Conservation (phyloP, 148 eudicot species). For the Beta vulgaris region DNA sequence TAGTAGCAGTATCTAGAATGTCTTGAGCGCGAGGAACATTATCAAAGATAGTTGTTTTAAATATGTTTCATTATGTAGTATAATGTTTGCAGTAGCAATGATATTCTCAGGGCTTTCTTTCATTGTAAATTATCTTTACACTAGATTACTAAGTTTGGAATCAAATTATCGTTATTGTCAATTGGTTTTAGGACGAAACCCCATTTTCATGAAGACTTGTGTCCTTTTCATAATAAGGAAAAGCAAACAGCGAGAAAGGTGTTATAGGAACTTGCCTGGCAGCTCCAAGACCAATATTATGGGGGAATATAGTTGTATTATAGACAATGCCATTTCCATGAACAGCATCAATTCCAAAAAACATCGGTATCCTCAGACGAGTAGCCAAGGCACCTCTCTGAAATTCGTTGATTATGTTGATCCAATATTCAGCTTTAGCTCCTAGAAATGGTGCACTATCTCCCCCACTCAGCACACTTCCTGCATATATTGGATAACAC, state of each 20-base stretch:
- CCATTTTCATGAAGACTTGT: no score
- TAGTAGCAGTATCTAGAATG: no score
- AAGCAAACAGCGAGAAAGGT: no score
- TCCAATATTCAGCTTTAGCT: conserved; percentile 30
- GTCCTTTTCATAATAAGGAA: no score
- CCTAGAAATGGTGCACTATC: conserved; percentile 20
- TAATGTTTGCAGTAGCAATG: no score
- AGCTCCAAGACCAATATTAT: conserved; percentile 40
- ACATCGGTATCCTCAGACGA: conserved; percentile 34
- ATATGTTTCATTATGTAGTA: no score
- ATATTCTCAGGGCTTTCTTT: no score
- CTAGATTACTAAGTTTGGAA: no score
- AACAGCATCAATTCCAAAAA: conserved; percentile 37
- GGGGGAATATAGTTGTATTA: conserved; percentile 31
- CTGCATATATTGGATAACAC: no score
- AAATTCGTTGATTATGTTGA: conserved; percentile 13
- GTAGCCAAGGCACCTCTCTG: conserved; percentile 29
- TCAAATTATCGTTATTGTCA: no score
- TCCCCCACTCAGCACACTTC: conserved; percentile 35
- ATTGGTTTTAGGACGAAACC: no score
- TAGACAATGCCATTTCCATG: conserved; percentile 32
- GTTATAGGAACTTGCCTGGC: conserved; percentile 28
- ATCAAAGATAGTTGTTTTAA: not conserved
- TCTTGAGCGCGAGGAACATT: not conserved
- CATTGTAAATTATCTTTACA: no score